Conservation (phyloP, 2,329 filamentous ascomycete genomes). For the Fusarium sulawesiense region DNA sequence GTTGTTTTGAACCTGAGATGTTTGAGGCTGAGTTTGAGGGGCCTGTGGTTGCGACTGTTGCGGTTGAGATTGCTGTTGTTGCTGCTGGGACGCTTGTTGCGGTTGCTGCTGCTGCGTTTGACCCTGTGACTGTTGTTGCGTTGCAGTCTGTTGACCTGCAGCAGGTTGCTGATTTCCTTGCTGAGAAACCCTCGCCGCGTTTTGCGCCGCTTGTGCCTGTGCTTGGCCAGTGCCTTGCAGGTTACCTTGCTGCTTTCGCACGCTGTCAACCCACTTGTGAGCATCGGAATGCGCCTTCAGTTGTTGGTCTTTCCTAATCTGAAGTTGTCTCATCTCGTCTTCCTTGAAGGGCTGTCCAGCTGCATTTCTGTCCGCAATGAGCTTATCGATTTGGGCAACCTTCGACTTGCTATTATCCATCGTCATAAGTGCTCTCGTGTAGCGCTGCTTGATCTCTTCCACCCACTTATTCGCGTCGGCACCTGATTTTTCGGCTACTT, state of each 20-base stretch:
- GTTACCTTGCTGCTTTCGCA: slow-evolving; percentile 59
- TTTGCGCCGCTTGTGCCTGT: slow-evolving; percentile 30
- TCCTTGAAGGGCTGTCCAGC: slow-evolving; percentile 58
- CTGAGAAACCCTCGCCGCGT: slow-evolving; percentile 37
- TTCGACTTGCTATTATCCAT: slow-evolving; percentile 61
- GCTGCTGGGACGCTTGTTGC: neutral
- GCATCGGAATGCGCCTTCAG: slow-evolving; percentile 61
- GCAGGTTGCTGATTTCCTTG: slow-evolving; percentile 41
- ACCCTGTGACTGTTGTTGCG: slow-evolving; percentile 33
- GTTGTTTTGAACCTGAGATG: slow-evolving; percentile 42
- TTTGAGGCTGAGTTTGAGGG: slow-evolving; percentile 35
- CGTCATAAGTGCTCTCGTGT: slow-evolving; percentile 60
- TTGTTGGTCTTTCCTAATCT: slow-evolving; percentile 57
- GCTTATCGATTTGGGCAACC: slow-evolving; percentile 56
- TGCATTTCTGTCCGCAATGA: slow-evolving; percentile 56
- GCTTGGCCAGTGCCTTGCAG: slow-evolving; percentile 47
- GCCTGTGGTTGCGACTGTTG: slow-evolving; percentile 33
- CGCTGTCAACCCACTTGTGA: slow-evolving; percentile 59
- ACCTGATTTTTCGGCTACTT: slow-evolving; percentile 56
- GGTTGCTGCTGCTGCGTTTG: slow-evolving; percentile 29
- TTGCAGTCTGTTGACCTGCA: slow-evolving; percentile 29
- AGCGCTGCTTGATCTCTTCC: slow-evolving; percentile 59
- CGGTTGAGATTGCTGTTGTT: slow-evolving; percentile 24
- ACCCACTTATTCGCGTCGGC: slow-evolving; percentile 62
- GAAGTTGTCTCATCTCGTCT: slow-evolving; percentile 60